phyloP scores from a whole-genome alignment of 768 basidiomycete genomes.

The Boletus rufocinnamomeus region DNA sequence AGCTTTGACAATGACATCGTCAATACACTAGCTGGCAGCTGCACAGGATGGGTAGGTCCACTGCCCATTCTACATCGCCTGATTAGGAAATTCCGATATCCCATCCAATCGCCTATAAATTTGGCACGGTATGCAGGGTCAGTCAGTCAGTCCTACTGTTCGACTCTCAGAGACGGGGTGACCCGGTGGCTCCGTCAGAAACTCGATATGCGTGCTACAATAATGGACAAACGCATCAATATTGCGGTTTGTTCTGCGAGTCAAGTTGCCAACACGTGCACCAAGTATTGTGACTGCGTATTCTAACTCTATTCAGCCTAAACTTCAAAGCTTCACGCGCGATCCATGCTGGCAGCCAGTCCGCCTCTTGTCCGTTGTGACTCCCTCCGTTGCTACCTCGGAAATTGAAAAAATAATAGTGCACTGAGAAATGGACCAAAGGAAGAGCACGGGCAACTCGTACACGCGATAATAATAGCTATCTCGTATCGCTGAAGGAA shows the following conservation, averaged over 20 bases:
- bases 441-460: not conserved
- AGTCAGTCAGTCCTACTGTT: not conserved
- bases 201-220: no score
- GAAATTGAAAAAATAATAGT: not conserved
- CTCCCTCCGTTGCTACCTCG: not conserved
- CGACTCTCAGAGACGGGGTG: not conserved
- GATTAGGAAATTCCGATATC: not conserved
- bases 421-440: not conserved
- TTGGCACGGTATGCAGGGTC: no score
- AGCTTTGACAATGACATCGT: not conserved
- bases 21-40: no score
- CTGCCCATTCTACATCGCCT: not conserved
- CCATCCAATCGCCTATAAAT: not conserved
- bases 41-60: no score
- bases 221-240: no score
- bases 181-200: not conserved
- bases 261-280: not conserved
- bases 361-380: not conserved
- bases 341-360: not conserved
- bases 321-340: not conserved
- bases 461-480: not conserved
- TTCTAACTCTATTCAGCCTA: not conserved
- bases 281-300: not conserved
- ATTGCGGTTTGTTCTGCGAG: no score
- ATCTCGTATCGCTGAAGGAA: not conserved